Evolutionary conservation across 2,329 filamentous ascomycete genomes (phyloP).

Genomic region (Penicillium verrucosum): DNA sequence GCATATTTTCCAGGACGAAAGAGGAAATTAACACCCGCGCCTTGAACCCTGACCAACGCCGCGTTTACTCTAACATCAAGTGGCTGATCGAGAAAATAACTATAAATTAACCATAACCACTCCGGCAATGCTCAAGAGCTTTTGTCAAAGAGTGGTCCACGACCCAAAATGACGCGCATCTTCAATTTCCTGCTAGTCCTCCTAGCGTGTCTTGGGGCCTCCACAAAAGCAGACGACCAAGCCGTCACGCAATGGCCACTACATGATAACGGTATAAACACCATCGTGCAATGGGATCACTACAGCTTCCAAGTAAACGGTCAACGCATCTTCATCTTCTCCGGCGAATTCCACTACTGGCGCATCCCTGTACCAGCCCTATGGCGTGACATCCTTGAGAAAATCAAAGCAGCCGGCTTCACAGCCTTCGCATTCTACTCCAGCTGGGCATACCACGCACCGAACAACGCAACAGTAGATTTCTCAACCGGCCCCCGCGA

Average conservation of each 20-base stretch:
- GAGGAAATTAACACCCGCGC: background rate
- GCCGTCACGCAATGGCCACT: conserved; percentile 43
- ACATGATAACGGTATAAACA: conserved; percentile 48
- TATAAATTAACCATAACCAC: conserved; percentile 1
- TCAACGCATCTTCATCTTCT: conserved; percentile 52
- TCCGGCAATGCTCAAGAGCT: background rate
- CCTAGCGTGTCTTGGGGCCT: conserved; percentile 10
- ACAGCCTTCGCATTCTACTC: conserved; percentile 49
- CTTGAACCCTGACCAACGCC: background rate
- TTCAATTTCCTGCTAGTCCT: conserved; percentile 10
- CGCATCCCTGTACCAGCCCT: conserved; percentile 50
- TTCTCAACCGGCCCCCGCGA: conserved; percentile 54
- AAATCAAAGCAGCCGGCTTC: conserved; percentile 52
- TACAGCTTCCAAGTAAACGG: conserved; percentile 54
- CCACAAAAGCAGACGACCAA: conserved; percentile 4
- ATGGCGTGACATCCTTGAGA: conserved; percentile 52
- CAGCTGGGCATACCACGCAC: conserved; percentile 50
- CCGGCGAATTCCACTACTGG: conserved; percentile 56
- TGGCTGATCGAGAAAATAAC: background rate
- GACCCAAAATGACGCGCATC: conserved; percentile 7
- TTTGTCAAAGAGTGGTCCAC: background rate
- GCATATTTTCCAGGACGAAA: background rate
- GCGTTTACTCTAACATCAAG: background rate
- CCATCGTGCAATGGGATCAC: conserved; percentile 52
- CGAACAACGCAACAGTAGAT: conserved; percentile 47